Percentiles rank a stretch among this genome's conserved stretches.
Conservation (phyloP, 371 early-diverging fungal genomes). For the Funneliformis caledonium region DNA sequence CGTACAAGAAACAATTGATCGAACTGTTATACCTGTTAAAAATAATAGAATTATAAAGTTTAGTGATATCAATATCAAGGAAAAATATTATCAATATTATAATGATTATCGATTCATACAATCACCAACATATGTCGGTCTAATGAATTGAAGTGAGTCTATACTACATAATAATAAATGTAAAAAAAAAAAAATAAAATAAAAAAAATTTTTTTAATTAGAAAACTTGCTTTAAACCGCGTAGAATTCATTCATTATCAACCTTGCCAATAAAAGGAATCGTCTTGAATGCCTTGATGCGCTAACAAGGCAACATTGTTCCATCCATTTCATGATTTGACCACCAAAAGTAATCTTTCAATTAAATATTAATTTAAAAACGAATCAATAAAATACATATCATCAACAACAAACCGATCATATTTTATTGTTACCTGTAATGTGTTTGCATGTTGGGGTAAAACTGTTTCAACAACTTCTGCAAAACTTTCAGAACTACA, state of each 20-base stretch:
- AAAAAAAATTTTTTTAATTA: background rate
- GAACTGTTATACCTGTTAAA: constrained; percentile 49
- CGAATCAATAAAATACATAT: background rate
- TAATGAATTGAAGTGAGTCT: constrained; percentile 59
- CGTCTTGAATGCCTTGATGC: constrained; percentile 65
- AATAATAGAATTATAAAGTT: background rate
- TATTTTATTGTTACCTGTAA: constrained; percentile 44
- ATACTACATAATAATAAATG: constrained; percentile 45
- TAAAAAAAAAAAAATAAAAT: background rate
- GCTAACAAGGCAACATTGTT: constrained; percentile 66
- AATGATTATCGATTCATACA: constrained; percentile 40
- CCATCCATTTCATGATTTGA: constrained; percentile 83
- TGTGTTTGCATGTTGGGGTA: constrained; percentile 80
- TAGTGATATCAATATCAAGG: background rate
- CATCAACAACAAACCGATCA: background rate
- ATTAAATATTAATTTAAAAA: background rate
- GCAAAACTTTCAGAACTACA: constrained; percentile 62
- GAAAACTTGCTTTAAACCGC: background rate
- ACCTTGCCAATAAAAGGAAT: constrained; percentile 67
- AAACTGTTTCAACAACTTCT: constrained; percentile 68
- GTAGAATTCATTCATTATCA: constrained; percentile 9
- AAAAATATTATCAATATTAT: background rate
- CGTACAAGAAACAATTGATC: constrained; percentile 57
- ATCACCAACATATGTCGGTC: constrained; percentile 61
- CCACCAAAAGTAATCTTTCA: constrained; percentile 74